A percentile compares a stretch with the other conserved stretches of the same genome.
Conservation (phyloP, 169 alveolate genomes). For the Plasmodium falciparum region DNA sequence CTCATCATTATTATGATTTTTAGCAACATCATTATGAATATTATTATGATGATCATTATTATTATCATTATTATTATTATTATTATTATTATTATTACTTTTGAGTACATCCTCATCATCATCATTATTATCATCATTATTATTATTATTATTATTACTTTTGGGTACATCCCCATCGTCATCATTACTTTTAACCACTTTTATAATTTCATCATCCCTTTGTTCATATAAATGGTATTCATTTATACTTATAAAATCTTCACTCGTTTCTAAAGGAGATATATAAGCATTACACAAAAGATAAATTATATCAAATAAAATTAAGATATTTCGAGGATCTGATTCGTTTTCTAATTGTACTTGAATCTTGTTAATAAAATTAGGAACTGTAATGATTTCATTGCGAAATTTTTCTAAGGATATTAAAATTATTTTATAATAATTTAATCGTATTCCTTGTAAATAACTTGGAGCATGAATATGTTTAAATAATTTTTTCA, state of each 20-base stretch:
- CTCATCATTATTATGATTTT: neutral
- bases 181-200: neutral
- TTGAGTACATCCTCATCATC: neutral
- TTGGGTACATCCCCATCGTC: neutral
- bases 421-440: slow-evolving; percentile 42
- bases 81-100: neutral
- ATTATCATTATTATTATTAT: no score
- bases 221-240: neutral
- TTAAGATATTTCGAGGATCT: slow-evolving; percentile 49
- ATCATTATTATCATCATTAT: neutral
- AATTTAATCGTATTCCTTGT: slow-evolving; percentile 36
- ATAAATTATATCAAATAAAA: slow-evolving; percentile 46
- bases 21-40: neutral
- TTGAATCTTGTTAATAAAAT: slow-evolving; percentile 53
- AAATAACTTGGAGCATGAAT: slow-evolving; percentile 62
- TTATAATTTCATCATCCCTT: neutral
- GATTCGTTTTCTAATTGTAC: slow-evolving; percentile 68
- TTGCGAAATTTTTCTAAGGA: slow-evolving; percentile 20
- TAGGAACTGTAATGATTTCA: slow-evolving; percentile 31
- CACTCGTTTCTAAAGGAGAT: neutral
- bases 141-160: neutral
- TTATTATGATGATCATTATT: neutral
- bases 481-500: slow-evolving; percentile 46
- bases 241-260: neutral
- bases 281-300: slow-evolving; percentile 29